Conservation (phyloP, 345 rosid species). For the Ceriops tagal region DNA sequence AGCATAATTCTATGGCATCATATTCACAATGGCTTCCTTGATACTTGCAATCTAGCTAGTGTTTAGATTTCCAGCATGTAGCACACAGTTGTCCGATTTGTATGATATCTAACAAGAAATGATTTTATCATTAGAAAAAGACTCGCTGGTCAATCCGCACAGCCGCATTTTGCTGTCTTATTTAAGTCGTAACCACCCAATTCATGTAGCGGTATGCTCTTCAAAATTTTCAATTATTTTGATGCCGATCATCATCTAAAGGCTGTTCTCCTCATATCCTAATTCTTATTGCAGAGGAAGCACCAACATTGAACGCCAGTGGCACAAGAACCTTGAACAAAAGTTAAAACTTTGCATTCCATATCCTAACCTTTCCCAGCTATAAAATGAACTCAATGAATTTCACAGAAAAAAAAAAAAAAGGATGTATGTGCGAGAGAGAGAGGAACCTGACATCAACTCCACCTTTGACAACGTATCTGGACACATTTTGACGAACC, state of each 20-base stretch:
- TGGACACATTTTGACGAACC: conserved; percentile 74
- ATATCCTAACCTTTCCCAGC: neutral
- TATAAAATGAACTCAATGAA: neutral
- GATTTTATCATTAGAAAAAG: too few species aligned
- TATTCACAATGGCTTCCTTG: too few species aligned
- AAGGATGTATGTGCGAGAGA: neutral
- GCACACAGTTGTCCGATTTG: too few species aligned
- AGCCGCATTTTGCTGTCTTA: too few species aligned
- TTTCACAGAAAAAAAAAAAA: neutral
- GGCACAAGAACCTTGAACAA: neutral
- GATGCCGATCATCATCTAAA: neutral
- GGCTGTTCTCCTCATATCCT: neutral
- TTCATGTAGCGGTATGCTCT: neutral
- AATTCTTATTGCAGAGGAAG: neutral
- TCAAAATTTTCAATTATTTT: neutral
- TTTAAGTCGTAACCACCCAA: neutral
- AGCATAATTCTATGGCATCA: too few species aligned
- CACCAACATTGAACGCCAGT: neutral
- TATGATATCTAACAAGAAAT: too few species aligned
- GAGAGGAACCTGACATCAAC: conserved; percentile 64
- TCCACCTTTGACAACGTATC: conserved; percentile 69
- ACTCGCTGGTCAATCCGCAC: too few species aligned
- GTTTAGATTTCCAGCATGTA: too few species aligned
- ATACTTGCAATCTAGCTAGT: too few species aligned
- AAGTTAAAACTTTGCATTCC: neutral